Evolutionary conservation across 2,329 filamentous ascomycete species (phyloP).

Genomic region (Diaporthe capsici): DNA sequence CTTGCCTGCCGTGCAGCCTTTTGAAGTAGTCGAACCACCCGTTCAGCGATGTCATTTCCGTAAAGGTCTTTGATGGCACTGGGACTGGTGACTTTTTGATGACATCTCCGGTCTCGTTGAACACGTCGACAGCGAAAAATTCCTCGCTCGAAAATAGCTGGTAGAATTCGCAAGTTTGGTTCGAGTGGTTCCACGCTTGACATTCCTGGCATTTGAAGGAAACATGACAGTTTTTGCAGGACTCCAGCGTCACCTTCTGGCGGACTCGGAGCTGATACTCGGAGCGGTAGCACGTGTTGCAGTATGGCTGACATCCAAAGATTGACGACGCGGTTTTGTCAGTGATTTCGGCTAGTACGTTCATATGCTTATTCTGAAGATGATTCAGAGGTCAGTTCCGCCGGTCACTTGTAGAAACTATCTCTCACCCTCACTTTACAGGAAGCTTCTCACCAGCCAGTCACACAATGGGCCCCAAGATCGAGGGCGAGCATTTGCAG

Average conservation of each 20-base stretch:
- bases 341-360: background rate
- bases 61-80: background rate
- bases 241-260: background rate
- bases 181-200: background rate
- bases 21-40: constrained; percentile 7
- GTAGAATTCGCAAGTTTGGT: background rate
- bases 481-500: too few relatives aligned
- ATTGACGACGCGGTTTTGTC: background rate
- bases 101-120: background rate
- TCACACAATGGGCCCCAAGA: background rate
- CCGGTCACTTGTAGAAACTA: too few relatives aligned
- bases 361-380: background rate
- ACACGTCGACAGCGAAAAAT: background rate
- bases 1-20: background rate
- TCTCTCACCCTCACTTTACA: background rate
- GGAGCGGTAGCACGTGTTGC: background rate
- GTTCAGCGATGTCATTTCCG: background rate
- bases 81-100: background rate
- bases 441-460: background rate
- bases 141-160: background rate
- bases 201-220: background rate
- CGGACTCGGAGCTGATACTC: background rate
- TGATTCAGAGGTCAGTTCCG: background rate
- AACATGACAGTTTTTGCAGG: background rate
- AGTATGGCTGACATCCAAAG: background rate